Conservation (phyloP, 2,329 filamentous ascomycete species). For the Fusarium beomiforme region DNA sequence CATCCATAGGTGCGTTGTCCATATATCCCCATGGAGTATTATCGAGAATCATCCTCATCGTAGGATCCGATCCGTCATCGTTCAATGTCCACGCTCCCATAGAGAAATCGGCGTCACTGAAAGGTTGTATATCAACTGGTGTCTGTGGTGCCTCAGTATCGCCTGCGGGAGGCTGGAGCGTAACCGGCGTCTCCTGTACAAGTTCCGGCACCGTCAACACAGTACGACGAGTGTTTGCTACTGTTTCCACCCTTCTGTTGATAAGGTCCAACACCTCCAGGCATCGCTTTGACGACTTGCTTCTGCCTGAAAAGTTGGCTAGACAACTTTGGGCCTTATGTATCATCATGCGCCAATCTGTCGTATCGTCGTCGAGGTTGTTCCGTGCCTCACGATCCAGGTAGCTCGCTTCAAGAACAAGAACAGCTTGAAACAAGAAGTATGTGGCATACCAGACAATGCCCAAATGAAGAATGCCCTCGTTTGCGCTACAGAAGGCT, state of each 20-base stretch:
- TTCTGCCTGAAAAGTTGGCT: not conserved
- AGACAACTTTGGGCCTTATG: not conserved
- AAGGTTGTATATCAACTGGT: not conserved
- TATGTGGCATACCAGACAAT: not conserved
- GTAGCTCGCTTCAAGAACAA: not conserved
- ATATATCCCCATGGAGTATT: not conserved
- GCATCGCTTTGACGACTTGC: not conserved
- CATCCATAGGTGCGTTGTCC: not conserved
- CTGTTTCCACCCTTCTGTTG: not conserved
- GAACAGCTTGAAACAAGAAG: not conserved
- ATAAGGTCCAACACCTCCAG: not conserved
- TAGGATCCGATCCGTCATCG: not conserved
- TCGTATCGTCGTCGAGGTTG: not conserved
- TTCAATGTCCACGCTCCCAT: not conserved
- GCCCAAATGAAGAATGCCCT: not conserved
- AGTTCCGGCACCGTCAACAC: not conserved
- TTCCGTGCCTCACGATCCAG: not conserved
- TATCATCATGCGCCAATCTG: not conserved
- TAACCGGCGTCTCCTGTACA: not conserved
- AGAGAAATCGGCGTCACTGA: not conserved
- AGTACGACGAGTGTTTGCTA: not conserved
- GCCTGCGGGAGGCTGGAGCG: not conserved
- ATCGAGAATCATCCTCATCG: not conserved
- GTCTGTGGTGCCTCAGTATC: not conserved
- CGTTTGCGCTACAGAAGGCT: not conserved